Evolutionary conservation across 176 grass and related monocot species (phyloP), one percentile per base, ranked within the genome.

Genomic region (Pharus latifolius): DNA sequence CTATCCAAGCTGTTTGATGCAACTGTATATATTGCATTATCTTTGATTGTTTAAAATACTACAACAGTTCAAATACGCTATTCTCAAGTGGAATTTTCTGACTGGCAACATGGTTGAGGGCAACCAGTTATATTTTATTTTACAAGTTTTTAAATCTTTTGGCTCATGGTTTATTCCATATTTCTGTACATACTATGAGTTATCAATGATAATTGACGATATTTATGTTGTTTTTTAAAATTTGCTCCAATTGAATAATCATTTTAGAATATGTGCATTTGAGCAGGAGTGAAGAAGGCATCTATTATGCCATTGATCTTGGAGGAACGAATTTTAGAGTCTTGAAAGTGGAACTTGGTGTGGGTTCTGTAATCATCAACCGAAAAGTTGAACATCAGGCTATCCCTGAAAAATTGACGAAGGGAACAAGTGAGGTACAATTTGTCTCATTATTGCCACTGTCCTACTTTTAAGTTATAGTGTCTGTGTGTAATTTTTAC

Each of bases 311-410:
- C 29, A 72, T 97, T 79, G 89, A 92, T 87, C 75, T 97, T 28
- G 93, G 93, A 34, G 89, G 83, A 53, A 90, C 93, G 41, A 72
- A 78, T 72, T 97, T 97, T 87, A 92, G 93, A 84, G 84, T 90
- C 7, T 84, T 92, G 78, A 84, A 78, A 67, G 74, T 97, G 48
- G 80, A 85, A 65, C 83, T 97, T 63, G 93, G 86, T 31, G 46
- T 77, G 52, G 65, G 80, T 9, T 87, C 83, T 49, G 83, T 55
- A 56, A 84, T 90, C 40, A 63, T 92, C 8, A 85, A 87, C 51
- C 62, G 67, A 31, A 84, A 92, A 37, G 70, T 92, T 76, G 86
- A 97, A 47, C 51, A 72, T 61, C 86, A 45, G 63, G 65, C 83
- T 56, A 78, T 97, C 63, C 63, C 90, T 37, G 69, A 92, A 69